Base-by-base conservation (phyloP, 2,329 filamentous ascomycete species). In the Penicillium palitans region DNA sequence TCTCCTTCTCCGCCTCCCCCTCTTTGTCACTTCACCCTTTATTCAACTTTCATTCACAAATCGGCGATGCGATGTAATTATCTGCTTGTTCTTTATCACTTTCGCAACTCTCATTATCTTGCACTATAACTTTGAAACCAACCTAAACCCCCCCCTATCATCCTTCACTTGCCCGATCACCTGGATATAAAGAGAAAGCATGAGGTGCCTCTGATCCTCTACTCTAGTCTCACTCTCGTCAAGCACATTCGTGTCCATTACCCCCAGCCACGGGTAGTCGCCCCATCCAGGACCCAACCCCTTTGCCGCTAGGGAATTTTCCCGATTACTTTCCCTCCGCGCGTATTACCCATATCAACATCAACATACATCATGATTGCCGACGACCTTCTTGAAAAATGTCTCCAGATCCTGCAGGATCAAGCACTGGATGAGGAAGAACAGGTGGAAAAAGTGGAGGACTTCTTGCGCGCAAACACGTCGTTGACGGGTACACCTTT, bases 361-460 rank as follows among this genome's bases (percentile, higher is more conserved):
- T 53, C 33, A 49, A 60, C 52, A 60, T 53, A 60, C 76, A 83
- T 62, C 73, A 97, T 98, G 93, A 88, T 96, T 62, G 90, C 93
- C 69, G 93, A 98, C 81, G 87, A 93, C 68, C 87, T 93, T 56
- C 96, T 96, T 80, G 92, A 97, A 69, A 85, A 95, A 70, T 96
- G 92, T 76, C 86, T 96, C 73, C 90, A 91, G 52, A 85, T 97
- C 72, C 84, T 99, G 64, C 88, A 95, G 79, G 89, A 97, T 77
- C 79, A 86, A 58, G 82, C 83, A 55, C 82, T 96, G 61, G 91
- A 96, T 69, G 95, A 98, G 63, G 95, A 99, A 77, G 93, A 97
- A 72, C 96, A 95, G 81, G 93, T 90, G 49, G 93, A 98, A 77
- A 90, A 86, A 77, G 82, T 97, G 53, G 93, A 97, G 78, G 90